A percentile compares a stretch with the other conserved stretches of the same genome.
Evolutionary conservation across 345 rosid genomes (phyloP).

Genomic region (Corymbia maculata): DNA sequence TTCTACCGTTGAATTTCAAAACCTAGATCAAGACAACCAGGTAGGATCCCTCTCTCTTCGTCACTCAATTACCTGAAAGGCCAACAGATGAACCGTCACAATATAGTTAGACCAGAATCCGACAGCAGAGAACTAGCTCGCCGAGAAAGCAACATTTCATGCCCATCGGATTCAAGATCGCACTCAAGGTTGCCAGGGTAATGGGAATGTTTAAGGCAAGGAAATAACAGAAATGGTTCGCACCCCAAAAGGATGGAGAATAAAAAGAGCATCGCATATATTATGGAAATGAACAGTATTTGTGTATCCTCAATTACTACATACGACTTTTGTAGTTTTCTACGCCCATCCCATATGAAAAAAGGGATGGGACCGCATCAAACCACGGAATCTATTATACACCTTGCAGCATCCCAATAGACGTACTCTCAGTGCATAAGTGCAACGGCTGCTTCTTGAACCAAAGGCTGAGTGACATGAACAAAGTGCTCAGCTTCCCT

Average conservation of each 20-base stretch:
- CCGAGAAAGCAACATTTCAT: neutral
- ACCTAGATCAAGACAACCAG: neutral
- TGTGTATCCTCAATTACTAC: neutral
- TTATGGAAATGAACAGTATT: neutral
- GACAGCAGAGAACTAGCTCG: fast-evolving
- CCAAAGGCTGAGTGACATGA: conserved; percentile 57
- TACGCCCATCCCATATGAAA: neutral
- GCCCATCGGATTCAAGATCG: neutral
- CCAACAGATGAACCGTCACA: fast-evolving
- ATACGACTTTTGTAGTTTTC: neutral
- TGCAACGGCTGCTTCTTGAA: conserved; percentile 71
- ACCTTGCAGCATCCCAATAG: neutral
- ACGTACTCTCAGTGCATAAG: conserved; percentile 31
- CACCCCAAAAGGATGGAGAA: neutral
- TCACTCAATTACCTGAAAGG: neutral
- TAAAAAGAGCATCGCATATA: neutral
- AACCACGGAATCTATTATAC: neutral
- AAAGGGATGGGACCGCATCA: neutral
- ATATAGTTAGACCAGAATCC: fast-evolving
- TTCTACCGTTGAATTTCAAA: neutral
- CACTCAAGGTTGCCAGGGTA: neutral
- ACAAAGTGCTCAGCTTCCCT: conserved; percentile 89
- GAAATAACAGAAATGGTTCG: neutral
- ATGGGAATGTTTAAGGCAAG: neutral
- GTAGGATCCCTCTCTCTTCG: neutral